These are phyloP conservation scores for Rutidosis leptorrhynchoides DNA, from an alignment of 129 eudicot species.

Conservation along the genomic window DNA sequence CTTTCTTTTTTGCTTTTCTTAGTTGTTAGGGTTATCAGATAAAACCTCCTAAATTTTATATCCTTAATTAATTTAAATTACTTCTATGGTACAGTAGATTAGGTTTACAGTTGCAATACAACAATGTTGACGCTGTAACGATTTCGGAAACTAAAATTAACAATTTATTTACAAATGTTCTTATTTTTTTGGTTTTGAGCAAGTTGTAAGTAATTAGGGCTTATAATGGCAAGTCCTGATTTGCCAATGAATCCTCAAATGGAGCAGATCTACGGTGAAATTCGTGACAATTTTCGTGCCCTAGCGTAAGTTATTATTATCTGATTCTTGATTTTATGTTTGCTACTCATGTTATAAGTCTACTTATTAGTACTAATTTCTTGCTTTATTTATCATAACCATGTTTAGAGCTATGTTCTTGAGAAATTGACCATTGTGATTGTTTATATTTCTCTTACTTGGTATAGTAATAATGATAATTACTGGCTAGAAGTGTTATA, in stretches of 20 bases:
- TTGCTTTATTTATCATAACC: background rate
- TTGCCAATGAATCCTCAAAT: constrained; percentile 81
- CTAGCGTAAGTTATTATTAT: constrained; percentile 52
- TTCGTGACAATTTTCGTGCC: constrained; percentile 86
- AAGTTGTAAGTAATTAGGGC: constrained; percentile 18
- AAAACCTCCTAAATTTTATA: background rate
- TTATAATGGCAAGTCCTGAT: constrained; percentile 51
- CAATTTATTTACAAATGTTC: background rate
- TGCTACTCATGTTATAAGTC: background rate
- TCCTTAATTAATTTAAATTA: background rate
- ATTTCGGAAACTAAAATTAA: constrained; percentile 16
- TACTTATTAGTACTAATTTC: background rate
- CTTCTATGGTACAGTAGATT: constrained; percentile 16
- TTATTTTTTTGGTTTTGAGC: background rate
- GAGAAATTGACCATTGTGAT: background rate
- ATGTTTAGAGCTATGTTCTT: background rate
- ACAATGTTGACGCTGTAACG: constrained; percentile 14
- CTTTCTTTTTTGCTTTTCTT: background rate
- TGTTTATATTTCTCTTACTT: background rate
- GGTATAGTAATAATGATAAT: background rate
- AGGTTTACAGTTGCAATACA: constrained; percentile 2
- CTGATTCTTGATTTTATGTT: background rate
- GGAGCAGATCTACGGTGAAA: constrained; percentile 99
- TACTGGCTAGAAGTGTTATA: background rate
- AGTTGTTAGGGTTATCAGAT: background rate